Percentiles rank a stretch among this genome's conserved stretches.
phyloP scores from a whole-genome alignment of 2,329 filamentous ascomycete species.

The Aspergillus sp. region DNA sequence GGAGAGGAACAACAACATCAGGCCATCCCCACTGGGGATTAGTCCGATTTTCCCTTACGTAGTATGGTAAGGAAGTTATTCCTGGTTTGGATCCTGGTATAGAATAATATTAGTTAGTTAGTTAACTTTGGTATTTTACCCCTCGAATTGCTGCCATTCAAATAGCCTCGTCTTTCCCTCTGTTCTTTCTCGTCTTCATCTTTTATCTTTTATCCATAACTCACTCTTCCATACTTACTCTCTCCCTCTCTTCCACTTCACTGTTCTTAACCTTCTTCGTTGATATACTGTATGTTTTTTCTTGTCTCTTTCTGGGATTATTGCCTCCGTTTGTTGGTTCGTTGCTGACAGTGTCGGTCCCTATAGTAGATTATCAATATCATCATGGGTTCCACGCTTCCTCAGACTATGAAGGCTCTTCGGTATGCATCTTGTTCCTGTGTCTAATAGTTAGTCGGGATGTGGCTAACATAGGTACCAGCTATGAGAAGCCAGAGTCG shows the following conservation, averaged over 20 bases:
- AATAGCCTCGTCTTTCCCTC: slow-evolving; percentile 10
- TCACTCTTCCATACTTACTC: not conserved
- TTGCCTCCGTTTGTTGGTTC: too few species aligned
- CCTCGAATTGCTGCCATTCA: slow-evolving; percentile 3
- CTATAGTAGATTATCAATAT: not conserved
- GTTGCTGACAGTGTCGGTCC: not conserved
- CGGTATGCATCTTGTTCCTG: slow-evolving; percentile 46
- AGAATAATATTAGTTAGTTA: too few species aligned
- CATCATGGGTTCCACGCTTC: slow-evolving; percentile 45
- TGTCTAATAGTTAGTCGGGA: not conserved
- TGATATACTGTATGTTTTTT: not conserved
- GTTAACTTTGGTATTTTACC: not conserved
- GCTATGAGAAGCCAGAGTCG: slow-evolving; percentile 64
- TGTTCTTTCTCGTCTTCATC: slow-evolving; percentile 6
- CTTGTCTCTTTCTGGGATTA: not conserved
- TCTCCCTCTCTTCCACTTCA: too few species aligned
- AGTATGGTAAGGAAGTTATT: too few species aligned
- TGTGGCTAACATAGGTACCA: slow-evolving; percentile 19
- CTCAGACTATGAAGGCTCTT: slow-evolving; percentile 63
- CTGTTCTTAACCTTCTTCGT: too few species aligned
- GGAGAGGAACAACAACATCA: too few species aligned
- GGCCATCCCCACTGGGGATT: too few species aligned
- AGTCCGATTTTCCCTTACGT: too few species aligned
- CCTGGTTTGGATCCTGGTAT: too few species aligned
- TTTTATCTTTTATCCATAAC: not conserved